Base-by-base conservation (phyloP, 2,329 filamentous ascomycete species). In the Trichoderma citrinoviride region DNA sequence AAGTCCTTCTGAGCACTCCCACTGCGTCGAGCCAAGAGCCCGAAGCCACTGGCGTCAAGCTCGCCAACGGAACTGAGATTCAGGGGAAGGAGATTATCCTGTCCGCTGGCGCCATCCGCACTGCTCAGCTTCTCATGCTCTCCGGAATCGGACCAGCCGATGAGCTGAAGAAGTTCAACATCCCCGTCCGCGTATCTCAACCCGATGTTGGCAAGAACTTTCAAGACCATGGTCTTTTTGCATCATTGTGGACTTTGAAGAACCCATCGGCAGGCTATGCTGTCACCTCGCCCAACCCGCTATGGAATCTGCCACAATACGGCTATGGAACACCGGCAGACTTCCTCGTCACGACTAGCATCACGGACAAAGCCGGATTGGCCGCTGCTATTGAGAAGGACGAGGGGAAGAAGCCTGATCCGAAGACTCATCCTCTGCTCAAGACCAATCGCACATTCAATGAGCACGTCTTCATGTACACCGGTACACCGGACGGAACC, bases 81-180 rank as follows among this genome's bases (percentile, higher is more conserved):
- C 67, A 66, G 55, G 44, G 67, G 67, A 70, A 73, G 60, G 70
- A 78, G 65, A 78, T 85, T 15, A 83, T 85, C 58, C 64, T 85
- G 37, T 77, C 80, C 0, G 81, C 79, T 3, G 83, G 83, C 10
- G 73, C 78, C 1, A 80, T 84, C 66, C 82, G 82, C 68, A 80
- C 79, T 1, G 82, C 82, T 0, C 80, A 83, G 57, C 74, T 85
- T 2, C 77, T 85, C 0, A 81, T 82, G 71, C 76, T 83, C 1
- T 82, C 79, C 50, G 82, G 82, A 3, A 77, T 85, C 43, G 81
- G 82, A 0, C 74, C 78, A 0, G 70, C 73, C 0, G 68, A 71
- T 0, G 75, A 79, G 12, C 75, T 85, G 0, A 46, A 76, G 8
- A 69, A 74, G 17, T 73, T 79, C 67, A 71, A 76, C 7, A 83